Conservation (phyloP, 495 filamentous ascomycete genomes). For the Neurospora hispaniola region DNA sequence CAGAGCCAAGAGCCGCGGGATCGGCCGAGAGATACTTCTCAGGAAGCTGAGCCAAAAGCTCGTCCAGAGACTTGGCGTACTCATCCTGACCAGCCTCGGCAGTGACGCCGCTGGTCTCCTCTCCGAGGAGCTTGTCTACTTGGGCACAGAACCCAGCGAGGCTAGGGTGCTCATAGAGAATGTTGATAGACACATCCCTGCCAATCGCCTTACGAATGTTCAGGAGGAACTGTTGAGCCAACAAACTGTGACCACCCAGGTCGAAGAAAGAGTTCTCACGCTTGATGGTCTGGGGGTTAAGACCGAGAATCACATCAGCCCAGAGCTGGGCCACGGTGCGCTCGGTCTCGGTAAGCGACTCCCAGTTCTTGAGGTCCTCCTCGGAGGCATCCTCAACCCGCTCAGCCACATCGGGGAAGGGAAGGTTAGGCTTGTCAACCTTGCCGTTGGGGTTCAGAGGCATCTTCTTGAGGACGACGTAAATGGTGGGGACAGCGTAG, state of each 20-base stretch:
- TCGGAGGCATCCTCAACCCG: constrained; percentile 47
- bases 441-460: constrained; percentile 94
- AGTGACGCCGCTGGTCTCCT: constrained; percentile 26
- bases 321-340: constrained; percentile 24
- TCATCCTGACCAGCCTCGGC: constrained; percentile 50
- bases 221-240: constrained; percentile 74
- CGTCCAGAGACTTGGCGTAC: constrained; percentile 51
- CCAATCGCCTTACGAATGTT: constrained; percentile 53
- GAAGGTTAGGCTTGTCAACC: constrained; percentile 80
- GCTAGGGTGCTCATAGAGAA: constrained; percentile 67
- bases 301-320: constrained; percentile 40
- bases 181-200: constrained; percentile 61
- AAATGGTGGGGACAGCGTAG: constrained; percentile 71
- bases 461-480: constrained; percentile 69
- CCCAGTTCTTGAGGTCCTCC: constrained; percentile 59
- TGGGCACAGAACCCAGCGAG: constrained; percentile 62
- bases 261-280: constrained; percentile 76
- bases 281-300: constrained; percentile 49
- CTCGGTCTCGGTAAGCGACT: constrained; percentile 36
- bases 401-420: constrained; percentile 70
- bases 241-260: constrained; percentile 74
- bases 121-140: constrained; percentile 50
- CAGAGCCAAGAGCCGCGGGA: constrained; percentile 13
- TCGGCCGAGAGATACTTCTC: constrained; percentile 30
- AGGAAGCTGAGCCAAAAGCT: constrained; percentile 25